phyloP scores from a whole-genome alignment of 441 rosid genomes.

The Gossypium davidsonii region DNA sequence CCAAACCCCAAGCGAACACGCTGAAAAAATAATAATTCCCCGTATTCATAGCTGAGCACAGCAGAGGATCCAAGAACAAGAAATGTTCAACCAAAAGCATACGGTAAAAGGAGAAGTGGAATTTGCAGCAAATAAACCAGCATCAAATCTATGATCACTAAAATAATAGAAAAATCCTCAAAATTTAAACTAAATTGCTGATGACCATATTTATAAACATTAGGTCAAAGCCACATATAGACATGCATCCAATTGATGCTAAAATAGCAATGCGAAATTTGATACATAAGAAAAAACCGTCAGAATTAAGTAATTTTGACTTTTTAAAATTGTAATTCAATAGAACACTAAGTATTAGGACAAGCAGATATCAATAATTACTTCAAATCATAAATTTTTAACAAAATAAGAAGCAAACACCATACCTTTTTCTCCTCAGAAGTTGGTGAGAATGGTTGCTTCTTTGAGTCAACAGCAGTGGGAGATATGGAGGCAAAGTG shows the following conservation, averaged over 20 bases:
- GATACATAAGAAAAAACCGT: not conserved
- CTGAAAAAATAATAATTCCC: not conserved
- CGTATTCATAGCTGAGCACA: not conserved
- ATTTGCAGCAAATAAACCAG: not conserved
- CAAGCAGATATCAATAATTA: not conserved
- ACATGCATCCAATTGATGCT: not conserved
- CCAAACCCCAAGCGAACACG: not conserved
- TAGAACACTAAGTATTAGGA: not conserved
- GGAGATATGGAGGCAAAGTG: constrained; percentile 78
- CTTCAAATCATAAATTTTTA: not conserved
- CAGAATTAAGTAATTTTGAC: constrained; percentile 4
- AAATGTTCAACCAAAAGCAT: constrained; percentile 3
- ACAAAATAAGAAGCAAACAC: not conserved
- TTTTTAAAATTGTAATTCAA: not conserved
- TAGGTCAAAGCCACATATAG: not conserved
- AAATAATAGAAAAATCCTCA: not conserved
- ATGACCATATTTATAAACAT: not conserved
- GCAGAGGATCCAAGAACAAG: not conserved
- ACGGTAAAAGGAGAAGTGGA: not conserved
- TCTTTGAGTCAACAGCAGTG: constrained; percentile 61
- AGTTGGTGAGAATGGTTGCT: constrained; percentile 55
- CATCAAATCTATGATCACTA: not conserved
- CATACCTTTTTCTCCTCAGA: constrained; percentile 83
- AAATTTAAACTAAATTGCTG: not conserved
- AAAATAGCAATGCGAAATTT: not conserved